Evolutionary conservation across 371 early-diverging fungal genomes (phyloP).

Genomic region (Dinochytrium kinnereticum): DNA sequence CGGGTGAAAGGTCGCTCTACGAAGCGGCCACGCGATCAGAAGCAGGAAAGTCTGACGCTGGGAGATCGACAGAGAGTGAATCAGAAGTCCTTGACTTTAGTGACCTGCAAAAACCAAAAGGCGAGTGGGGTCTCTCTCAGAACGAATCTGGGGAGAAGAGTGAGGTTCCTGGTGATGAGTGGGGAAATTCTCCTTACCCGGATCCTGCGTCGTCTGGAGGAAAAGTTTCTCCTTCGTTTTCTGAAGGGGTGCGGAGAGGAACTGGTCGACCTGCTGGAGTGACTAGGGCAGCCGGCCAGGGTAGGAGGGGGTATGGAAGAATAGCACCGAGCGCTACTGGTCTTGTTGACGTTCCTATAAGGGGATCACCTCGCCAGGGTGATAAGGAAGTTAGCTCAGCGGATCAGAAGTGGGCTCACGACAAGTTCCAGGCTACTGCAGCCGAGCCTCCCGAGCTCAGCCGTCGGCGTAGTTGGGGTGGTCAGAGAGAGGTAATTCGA

Average conservation of each 20-base stretch:
- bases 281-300: neutral
- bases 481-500: neutral
- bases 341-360: neutral
- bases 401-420: slow-evolving; percentile 11
- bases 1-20: neutral
- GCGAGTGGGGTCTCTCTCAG: neutral
- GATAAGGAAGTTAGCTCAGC: neutral
- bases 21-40: neutral
- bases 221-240: too few species aligned
- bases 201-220: too few species aligned
- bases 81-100: neutral
- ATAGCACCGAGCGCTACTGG: neutral
- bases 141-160: too few species aligned
- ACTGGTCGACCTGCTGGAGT: neutral
- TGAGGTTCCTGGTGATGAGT: neutral
- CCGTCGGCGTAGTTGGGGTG: slow-evolving; percentile 9
- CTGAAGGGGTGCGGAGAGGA: too few species aligned
- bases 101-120: neutral
- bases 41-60: neutral
- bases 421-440: neutral
- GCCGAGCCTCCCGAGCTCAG: neutral
- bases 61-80: too few species aligned
- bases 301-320: neutral
- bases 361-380: neutral
- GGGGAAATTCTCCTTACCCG: neutral